Conservation (phyloP, 2,329 filamentous ascomycete species). For the Aspergillus bombycis region DNA sequence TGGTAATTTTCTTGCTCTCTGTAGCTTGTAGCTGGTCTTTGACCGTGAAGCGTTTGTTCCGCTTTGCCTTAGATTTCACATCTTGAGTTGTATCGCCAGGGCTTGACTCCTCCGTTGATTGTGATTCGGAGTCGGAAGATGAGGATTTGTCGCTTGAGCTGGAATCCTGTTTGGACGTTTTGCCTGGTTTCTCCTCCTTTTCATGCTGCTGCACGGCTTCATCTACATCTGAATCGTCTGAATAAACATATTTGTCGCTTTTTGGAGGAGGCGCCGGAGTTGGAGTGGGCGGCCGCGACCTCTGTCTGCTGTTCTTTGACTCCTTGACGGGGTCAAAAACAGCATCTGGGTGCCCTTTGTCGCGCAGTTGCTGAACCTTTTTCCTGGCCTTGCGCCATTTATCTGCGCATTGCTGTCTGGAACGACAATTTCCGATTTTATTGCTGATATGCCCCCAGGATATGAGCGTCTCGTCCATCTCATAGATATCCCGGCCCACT, state of each 20-base stretch:
- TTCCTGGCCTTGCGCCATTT: slow-evolving; percentile 41
- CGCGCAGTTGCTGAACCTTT: slow-evolving; percentile 25
- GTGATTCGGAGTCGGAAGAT: neutral
- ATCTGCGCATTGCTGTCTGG: slow-evolving; percentile 45
- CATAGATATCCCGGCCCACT: slow-evolving; percentile 40
- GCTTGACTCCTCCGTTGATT: slow-evolving; percentile 1
- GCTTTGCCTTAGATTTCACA: neutral
- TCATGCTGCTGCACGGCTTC: neutral
- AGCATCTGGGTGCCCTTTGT: slow-evolving; percentile 27
- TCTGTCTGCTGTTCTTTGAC: neutral
- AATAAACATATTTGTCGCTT: neutral
- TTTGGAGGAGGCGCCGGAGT: neutral
- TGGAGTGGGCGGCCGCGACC: neutral
- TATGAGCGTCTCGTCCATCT: slow-evolving; percentile 37
- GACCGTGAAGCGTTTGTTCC: neutral
- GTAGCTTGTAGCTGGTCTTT: neutral
- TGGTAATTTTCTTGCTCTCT: neutral
- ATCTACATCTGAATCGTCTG: slow-evolving; percentile 3
- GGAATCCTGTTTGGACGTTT: neutral
- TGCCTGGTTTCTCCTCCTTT: neutral
- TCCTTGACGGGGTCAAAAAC: slow-evolving; percentile 26
- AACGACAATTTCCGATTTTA: slow-evolving; percentile 32
- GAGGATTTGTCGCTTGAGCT: neutral
- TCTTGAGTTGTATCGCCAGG: neutral
- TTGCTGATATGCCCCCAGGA: slow-evolving; percentile 38